Evolutionary conservation across 768 basidiomycete genomes (phyloP).

Genomic region (Tulasnella sp.): DNA sequence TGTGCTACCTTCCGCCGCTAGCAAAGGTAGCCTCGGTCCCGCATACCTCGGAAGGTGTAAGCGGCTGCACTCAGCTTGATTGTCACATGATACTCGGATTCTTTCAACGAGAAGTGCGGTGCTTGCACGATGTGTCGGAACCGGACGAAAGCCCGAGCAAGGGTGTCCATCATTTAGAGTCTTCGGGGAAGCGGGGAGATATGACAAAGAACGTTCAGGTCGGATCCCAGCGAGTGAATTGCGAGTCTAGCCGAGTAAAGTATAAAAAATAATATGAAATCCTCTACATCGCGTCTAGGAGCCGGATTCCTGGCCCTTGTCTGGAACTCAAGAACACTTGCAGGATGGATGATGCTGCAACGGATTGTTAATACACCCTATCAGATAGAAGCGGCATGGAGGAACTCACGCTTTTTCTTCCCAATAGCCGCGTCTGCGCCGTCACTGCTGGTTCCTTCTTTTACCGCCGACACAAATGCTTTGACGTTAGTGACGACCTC

Average conservation of each 20-base stretch:
- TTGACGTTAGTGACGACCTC: slow-evolving; percentile 77
- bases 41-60: too few relatives aligned
- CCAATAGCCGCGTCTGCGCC: slow-evolving; percentile 44
- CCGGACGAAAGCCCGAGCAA: too few relatives aligned
- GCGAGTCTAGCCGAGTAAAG: neutral
- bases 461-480: slow-evolving; percentile 70
- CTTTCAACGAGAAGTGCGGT: too few relatives aligned
- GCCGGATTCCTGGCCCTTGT: slow-evolving; percentile 84
- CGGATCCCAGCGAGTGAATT: neutral
- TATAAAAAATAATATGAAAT: neutral
- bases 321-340: slow-evolving; percentile 80
- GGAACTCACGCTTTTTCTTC: slow-evolving; percentile 48
- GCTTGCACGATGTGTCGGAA: too few relatives aligned
- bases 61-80: too few relatives aligned
- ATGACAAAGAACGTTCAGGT: neutral
- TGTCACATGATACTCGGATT: too few relatives aligned
- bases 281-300: slow-evolving; percentile 58
- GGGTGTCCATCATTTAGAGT: too few relatives aligned
- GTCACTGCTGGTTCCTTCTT: slow-evolving; percentile 52
- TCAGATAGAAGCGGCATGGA: neutral
- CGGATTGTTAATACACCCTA: slow-evolving; percentile 1
- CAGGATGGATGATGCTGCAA: slow-evolving; percentile 65
- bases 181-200: neutral
- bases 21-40: too few relatives aligned
- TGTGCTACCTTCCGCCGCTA: too few relatives aligned